phyloP scores from a whole-genome alignment of 2,329 filamentous ascomycete genomes.

The Saccharata proteae region DNA sequence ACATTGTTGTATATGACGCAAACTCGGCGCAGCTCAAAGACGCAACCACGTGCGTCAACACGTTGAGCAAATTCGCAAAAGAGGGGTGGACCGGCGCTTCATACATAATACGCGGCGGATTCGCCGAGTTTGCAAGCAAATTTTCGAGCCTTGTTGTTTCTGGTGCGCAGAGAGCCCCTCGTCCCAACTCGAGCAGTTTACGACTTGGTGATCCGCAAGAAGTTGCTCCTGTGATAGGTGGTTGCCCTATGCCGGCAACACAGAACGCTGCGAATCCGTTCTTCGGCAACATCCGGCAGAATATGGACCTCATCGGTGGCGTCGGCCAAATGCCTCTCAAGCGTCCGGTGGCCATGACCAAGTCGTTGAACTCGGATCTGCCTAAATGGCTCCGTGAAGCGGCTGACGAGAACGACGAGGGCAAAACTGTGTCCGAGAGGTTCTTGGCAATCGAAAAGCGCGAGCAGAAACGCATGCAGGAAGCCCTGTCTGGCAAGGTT shows the following conservation, averaged over 20 bases:
- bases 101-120: conserved; percentile 72
- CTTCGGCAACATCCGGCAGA: conserved; percentile 91
- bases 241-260: conserved; percentile 65
- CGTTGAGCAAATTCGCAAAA: conserved; percentile 80
- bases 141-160: conserved; percentile 39
- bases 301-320: conserved; percentile 86
- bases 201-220: conserved; percentile 43
- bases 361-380: conserved; percentile 39
- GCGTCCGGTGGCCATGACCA: conserved; percentile 41
- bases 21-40: conserved; percentile 69
- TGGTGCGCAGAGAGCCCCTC: neutral
- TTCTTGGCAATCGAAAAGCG: conserved; percentile 75
- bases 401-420: conserved; percentile 54
- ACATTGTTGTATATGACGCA: conserved; percentile 80
- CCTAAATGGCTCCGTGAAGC: conserved; percentile 69
- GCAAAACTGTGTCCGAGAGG: conserved; percentile 67
- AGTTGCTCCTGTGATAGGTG: conserved; percentile 66
- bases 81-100: conserved; percentile 69
- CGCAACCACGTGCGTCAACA: conserved; percentile 67
- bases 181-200: conserved; percentile 3
- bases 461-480: conserved; percentile 87
- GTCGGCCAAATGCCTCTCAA: conserved; percentile 67
- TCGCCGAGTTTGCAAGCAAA: conserved; percentile 55
- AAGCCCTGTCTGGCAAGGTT: conserved; percentile 54
- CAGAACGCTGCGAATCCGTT: conserved; percentile 70